Evolutionary conservation across 2,329 filamentous ascomycete genomes (phyloP), one percentile per base, ranked within the genome.

Genomic region (Claviceps spartinae): DNA sequence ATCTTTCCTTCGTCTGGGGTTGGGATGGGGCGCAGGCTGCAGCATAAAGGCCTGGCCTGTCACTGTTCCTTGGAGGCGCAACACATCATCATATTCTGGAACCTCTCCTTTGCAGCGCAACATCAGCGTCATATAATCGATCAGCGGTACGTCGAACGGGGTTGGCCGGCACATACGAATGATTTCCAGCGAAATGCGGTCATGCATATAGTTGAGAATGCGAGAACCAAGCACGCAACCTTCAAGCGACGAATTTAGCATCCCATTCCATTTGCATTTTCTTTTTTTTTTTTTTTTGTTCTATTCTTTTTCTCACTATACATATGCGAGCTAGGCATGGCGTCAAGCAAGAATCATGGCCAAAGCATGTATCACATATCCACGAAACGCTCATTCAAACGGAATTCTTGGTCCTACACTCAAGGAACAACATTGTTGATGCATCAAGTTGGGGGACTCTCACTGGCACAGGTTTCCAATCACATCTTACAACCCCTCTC

Each of bases 1-100:
- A 96, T 69, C 78, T 98, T 54, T 82, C 84, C 55, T 89, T 93
- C 61, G 93, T 98, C 44, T 98, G 93, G 93, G 93, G 90, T 54
- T 98, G 93, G 93, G 83, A 93, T 57, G 82, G 88, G n/a, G 57
- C 62, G 18, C 44, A 48, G 24, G 30, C 48, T 18, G 38, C 47
- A 14, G 18, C 48, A 26, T 48, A 38, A 48, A 18, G 34, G 47
- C 4, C 24, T 8, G 13, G 9, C 6, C 36, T 14, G 24, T 20
- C 20, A 6, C 14, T 22, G 40, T 40, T 41, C 7, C 22, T 37
- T 34, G 22, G n/a, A 18, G 16, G 11, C 40, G 11, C 48, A 37
- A 41, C 4, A 13, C 44, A 14, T 46, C 44, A 44, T 37, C 26
- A 42, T 42, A 43, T 18, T n/a, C 24, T 42, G 22, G 11, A 42